Evolutionary conservation across 345 rosid species (phyloP).

Genomic region (Citrus reticulata): DNA sequence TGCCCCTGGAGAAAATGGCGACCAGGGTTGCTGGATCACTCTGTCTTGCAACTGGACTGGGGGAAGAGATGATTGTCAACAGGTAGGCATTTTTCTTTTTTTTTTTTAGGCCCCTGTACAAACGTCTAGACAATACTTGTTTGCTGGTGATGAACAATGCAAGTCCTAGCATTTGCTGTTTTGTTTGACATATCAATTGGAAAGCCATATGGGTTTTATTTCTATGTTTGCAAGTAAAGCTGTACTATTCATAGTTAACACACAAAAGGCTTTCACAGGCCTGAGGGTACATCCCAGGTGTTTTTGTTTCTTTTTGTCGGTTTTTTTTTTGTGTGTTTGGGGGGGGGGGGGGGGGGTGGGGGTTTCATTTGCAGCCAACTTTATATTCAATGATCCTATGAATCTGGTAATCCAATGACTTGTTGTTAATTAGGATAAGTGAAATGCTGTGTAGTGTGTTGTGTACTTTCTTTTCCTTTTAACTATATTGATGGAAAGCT

Average conservation of each 20-base stretch:
- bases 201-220: background rate
- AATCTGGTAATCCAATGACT: background rate
- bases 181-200: background rate
- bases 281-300: background rate
- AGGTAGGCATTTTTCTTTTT: constrained; percentile 34
- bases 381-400: background rate
- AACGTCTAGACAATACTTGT: background rate
- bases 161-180: background rate
- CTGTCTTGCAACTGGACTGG: constrained; percentile 93
- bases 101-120: background rate
- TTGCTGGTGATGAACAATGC: background rate
- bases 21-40: constrained; percentile 99
- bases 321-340: too few relatives aligned
- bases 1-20: constrained; percentile 99
- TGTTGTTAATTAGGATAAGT: background rate
- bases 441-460: background rate
- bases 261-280: background rate
- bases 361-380: too few relatives aligned
- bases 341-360: too few relatives aligned
- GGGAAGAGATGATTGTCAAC: constrained; percentile 94
- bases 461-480: too few relatives aligned
- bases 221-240: background rate
- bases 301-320: too few relatives aligned
- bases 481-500: background rate
- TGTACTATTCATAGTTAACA: background rate